Conservation (phyloP, 2,329 filamentous ascomycete species). For the Dothiorella sarmentorum region DNA sequence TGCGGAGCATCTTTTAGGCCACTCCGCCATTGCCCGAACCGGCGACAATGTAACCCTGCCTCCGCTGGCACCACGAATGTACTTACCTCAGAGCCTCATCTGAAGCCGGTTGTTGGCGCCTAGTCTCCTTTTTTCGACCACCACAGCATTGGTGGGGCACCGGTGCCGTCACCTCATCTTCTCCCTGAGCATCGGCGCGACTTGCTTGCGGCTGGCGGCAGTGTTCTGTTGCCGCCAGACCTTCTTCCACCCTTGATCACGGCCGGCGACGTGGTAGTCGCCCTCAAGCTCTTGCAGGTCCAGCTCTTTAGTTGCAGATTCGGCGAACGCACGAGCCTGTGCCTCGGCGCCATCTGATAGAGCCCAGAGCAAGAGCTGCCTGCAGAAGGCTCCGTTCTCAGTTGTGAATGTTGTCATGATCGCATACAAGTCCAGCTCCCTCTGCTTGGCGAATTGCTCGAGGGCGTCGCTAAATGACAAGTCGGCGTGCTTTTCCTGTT, state of each 20-base stretch:
- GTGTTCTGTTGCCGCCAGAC: slow-evolving; percentile 65
- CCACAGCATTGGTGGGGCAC: slow-evolving; percentile 4
- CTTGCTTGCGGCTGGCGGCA: slow-evolving; percentile 60
- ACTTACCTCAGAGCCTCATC: slow-evolving; percentile 17
- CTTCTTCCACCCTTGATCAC: slow-evolving; percentile 47
- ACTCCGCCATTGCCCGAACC: slow-evolving; percentile 13
- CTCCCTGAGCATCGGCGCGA: slow-evolving; percentile 57
- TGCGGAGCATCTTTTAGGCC: slow-evolving; percentile 8
- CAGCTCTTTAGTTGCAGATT: slow-evolving; percentile 47
- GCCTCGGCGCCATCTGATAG: slow-evolving; percentile 48
- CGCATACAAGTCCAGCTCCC: slow-evolving; percentile 58
- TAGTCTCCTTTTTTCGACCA: slow-evolving; percentile 11
- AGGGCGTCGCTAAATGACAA: slow-evolving; percentile 50
- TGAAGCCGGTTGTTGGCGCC: slow-evolving; percentile 6
- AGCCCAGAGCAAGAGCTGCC: slow-evolving; percentile 68
- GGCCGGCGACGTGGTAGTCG: slow-evolving; percentile 34
- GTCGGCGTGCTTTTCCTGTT: slow-evolving; percentile 33
- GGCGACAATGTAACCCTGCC: slow-evolving; percentile 15
- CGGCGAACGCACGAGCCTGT: slow-evolving; percentile 56
- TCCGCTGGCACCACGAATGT: slow-evolving; percentile 11
- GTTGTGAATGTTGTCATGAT: slow-evolving; percentile 66
- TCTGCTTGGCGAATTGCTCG: slow-evolving; percentile 53
- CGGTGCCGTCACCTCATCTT: slow-evolving; percentile 12
- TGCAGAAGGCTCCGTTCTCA: slow-evolving; percentile 53
- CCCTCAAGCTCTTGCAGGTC: slow-evolving; percentile 54